A percentile compares a stretch with the other conserved stretches of the same genome.
phyloP scores from a whole-genome alignment of 2,329 filamentous ascomycete species.

The Colletotrichum lupini region DNA sequence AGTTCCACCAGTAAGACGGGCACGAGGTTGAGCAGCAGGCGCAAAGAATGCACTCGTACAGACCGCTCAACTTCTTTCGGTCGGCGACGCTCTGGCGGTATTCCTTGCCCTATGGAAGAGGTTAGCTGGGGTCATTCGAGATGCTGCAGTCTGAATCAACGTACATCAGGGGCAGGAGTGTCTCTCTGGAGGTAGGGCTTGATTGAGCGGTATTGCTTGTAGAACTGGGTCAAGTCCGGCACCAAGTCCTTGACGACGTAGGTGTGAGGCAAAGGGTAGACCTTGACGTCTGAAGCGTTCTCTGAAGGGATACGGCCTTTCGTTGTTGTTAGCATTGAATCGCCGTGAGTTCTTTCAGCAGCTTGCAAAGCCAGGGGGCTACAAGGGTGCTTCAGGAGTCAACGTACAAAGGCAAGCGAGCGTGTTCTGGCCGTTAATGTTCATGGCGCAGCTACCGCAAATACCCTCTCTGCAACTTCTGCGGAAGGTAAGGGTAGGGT shows the following conservation, averaged over 20 bases:
- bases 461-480: slow-evolving; percentile 98
- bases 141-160: slow-evolving; percentile 49
- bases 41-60: slow-evolving; percentile 99
- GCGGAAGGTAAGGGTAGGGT: slow-evolving; percentile 96
- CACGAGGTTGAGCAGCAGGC: slow-evolving; percentile 99
- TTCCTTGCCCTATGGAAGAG: slow-evolving; percentile 78
- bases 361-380: background rate
- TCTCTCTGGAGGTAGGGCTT: slow-evolving; percentile 97
- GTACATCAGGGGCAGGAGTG: slow-evolving; percentile 83
- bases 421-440: slow-evolving; percentile 99
- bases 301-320: slow-evolving; percentile 93
- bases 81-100: slow-evolving; percentile 91
- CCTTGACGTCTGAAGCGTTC: slow-evolving; percentile 82
- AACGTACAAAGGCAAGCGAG: slow-evolving; percentile 94
- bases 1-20: slow-evolving; percentile 99
- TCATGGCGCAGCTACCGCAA: slow-evolving; percentile 99
- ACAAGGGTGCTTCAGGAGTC: background rate
- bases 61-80: slow-evolving; percentile 94
- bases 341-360: background rate
- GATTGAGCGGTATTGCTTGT: slow-evolving; percentile 99
- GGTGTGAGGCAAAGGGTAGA: slow-evolving; percentile 98
- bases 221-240: slow-evolving; percentile 97
- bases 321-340: slow-evolving; percentile 42
- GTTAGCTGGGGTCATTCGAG: slow-evolving; percentile 13
- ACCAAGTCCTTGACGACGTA: slow-evolving; percentile 99